Evolutionary conservation across 257 asterid species (phyloP), one percentile per base, ranked within the genome.

Genomic region (Asclepias syriaca): DNA sequence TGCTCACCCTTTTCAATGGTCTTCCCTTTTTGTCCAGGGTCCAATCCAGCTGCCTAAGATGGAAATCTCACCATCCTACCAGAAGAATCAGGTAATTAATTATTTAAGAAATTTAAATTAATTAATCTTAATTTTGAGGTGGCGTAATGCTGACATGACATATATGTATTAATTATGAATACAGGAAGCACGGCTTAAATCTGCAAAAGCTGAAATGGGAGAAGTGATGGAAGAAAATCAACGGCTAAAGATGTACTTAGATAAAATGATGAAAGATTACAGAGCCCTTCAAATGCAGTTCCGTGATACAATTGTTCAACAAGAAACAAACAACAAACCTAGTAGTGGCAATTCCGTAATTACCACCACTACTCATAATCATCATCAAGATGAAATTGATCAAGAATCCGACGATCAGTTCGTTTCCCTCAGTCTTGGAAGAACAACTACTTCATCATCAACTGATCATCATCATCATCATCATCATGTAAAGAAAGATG

Each of bases 181-280:
- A 85, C 16, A 84, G 84, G 88, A 83, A 14, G 84, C 84, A 29
- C 80, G 77, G 48, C 77, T 94, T 2, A 90, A 87, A 73, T 85
- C 89, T 57, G 74, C 88, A 0, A 91, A 88, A 81, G 89, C 86
- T 27, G 97, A 94, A 78, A 88, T 94, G 83, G 84, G 85, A 6
- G 87, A 91, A 78, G 87, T 91, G 8, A 86, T 85, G 80, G 89
- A 89, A 79, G 99, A 94, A 74, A 94, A 94, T 65, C 89, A 87
- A 80, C 78, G 89, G 78, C 85, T 94, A 3, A 91, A 78, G 73
- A 80, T 46, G 79, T 75, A 84, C 74, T 77, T 94, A 39, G 93
- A 88, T 77, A 83, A 68, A 72, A 75, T 94, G 11, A 84, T 81
- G 74, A 89, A 87, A 79, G 95, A 91, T 16, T 94, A 94, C 39